Evolutionary conservation across 2,329 filamentous ascomycete species (phyloP), one percentile per base, ranked within the genome.

Genomic region (Cytospora piceae): DNA sequence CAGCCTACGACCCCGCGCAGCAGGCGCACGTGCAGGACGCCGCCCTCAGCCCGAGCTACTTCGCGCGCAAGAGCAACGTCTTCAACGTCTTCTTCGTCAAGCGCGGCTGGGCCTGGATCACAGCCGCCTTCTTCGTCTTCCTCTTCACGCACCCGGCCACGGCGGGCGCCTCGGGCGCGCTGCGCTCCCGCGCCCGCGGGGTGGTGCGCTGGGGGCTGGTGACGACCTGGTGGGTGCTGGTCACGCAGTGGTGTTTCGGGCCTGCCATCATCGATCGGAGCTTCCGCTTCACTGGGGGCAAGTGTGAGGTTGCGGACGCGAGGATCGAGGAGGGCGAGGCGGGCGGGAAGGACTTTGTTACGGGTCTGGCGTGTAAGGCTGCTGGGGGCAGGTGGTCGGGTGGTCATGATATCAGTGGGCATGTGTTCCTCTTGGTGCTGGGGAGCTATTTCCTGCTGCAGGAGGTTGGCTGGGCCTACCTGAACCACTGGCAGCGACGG

Each of bases 181-280:
- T 6, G 73, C 77, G 69, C 81, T 79, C 68, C 71, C 61, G 85
- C 14, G 84, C 87, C 66, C 92, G 91, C 0, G 73, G 81, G 1
- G 58, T 89, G 27, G 6, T 63, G 1, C 85, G 95, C 57, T 99
- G 93, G 83, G 80, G 70, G 0, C 78, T 90, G 11, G 86, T 93
- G 0, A 98, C 95, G 11, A 73, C 79, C 1, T 90, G 89, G 78
- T 99, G 95, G 95, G 82, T 93, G 52, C 79, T 93, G 49, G 88
- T 95, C 22, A 99, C 95, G 69, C 95, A 98, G 81, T 98, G 95
- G 95, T 98, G 89, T 77, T 97, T 99, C 73, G 95, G 95, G 0
- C 89, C 95, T 2, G 84, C 93, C 24, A 81, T 99, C 58, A 94
- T 98, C 72, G 95, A 99, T 76, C 89, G 94, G 64, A 87, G 90